Conservation (phyloP, 2,329 filamentous ascomycete species). For the Botrytis medusae region DNA sequence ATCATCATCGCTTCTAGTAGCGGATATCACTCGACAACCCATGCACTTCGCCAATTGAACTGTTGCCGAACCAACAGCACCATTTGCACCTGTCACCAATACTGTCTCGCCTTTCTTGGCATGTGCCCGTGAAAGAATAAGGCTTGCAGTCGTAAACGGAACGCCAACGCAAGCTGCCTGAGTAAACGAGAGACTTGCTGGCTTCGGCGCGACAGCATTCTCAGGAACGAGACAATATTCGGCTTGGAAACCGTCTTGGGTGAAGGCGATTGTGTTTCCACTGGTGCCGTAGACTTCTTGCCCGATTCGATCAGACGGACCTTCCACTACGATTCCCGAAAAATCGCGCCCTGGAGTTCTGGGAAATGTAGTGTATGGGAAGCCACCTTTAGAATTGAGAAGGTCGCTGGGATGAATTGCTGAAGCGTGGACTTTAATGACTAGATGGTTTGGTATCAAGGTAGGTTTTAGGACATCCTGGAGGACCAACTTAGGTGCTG, state of each 20-base stretch:
- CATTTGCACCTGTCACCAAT: conserved; percentile 33
- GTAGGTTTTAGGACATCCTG: conserved; percentile 28
- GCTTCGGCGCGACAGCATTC: conserved; percentile 30
- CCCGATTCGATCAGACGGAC: conserved; percentile 22
- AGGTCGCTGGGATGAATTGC: conserved; percentile 36
- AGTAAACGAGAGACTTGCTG: conserved; percentile 25
- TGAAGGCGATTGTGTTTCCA: conserved; percentile 31
- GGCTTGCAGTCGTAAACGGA: conserved; percentile 33
- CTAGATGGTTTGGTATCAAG: conserved; percentile 25
- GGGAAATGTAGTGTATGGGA: conserved; percentile 32
- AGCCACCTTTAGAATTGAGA: conserved; percentile 30
- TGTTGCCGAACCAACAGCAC: conserved; percentile 33
- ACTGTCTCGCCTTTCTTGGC: conserved; percentile 28
- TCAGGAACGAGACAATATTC: conserved; percentile 32
- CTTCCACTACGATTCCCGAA: conserved; percentile 28
- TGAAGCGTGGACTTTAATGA: conserved; percentile 33
- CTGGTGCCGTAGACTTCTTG: conserved; percentile 34
- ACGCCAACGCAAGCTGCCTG: conserved; percentile 34
- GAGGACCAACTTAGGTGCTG: conserved; percentile 25
- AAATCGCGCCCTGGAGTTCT: conserved; percentile 35
- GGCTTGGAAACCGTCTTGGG: conserved; percentile 32
- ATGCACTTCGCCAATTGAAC: conserved; percentile 29
- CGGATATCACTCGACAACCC: conserved; percentile 30
- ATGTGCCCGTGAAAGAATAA: conserved; percentile 25
- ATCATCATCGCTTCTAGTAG: conserved; percentile 25